Conservation (phyloP, 192 early-diverging fungal species). For the Coemansia sp. region DNA sequence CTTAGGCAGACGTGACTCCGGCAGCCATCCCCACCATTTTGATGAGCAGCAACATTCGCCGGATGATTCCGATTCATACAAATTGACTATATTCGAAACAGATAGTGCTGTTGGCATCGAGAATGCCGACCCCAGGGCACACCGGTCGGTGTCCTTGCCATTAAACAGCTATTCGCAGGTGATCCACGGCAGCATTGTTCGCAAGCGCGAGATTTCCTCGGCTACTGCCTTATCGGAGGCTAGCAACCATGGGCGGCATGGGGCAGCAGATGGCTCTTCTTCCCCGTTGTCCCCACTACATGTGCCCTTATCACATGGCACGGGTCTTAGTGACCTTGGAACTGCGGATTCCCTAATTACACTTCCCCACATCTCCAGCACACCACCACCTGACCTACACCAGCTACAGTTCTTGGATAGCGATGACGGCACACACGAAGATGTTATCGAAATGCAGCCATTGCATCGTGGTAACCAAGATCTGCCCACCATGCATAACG, state of each 20-base stretch:
- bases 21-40: neutral
- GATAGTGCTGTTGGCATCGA: neutral
- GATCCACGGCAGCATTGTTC: conserved; percentile 1
- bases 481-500: neutral
- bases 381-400: neutral
- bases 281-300: neutral
- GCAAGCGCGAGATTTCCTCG: conserved; percentile 33
- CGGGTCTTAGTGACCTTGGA: neutral
- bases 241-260: conserved; percentile 1
- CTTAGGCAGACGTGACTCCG: neutral
- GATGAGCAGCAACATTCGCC: neutral
- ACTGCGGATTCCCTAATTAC: neutral
- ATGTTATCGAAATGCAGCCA: neutral
- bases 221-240: conserved; percentile 14
- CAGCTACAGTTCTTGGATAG: conserved; percentile 6
- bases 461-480: neutral
- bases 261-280: neutral
- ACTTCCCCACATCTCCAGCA: neutral
- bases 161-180: neutral
- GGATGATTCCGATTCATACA: neutral
- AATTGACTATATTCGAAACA: neutral
- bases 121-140: neutral
- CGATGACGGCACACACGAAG: conserved; percentile 4
- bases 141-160: neutral
- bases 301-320: neutral